Base-by-base conservation (phyloP, 805 yeast species). In the Barnettozyma sucrosica region DNA sequence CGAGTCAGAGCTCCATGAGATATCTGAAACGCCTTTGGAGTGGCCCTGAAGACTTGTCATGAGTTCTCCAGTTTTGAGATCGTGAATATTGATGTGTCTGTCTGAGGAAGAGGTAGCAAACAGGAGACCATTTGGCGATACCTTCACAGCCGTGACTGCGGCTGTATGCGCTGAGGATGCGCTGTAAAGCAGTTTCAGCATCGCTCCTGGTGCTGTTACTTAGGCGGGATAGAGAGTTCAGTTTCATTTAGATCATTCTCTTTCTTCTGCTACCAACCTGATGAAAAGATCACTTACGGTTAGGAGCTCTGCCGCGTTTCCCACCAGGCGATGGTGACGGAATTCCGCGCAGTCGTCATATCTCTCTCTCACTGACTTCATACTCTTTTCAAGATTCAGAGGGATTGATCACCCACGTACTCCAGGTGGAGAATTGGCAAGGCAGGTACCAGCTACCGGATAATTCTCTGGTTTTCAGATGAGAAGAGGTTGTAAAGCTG, bases 1-100 rank as follows among this genome's bases (percentile, higher is more conserved):
- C 11, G 85, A 75, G 61, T 85, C 83, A 2, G 92, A 90, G 1
- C 90, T 79, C 80, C 89, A 92, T 33, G 79, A 76, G 1, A 93
- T 56, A 51, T 83, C 89, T 13, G 90, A 83, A 2, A 92, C 71
- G 1, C 96, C 93, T 24, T 66, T 72, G 2, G 77, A 63, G 61
- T 92, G 96, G 1, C 89, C 90, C 9, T 53, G 50, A 3, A 69
- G 52, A 1, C 68, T 61, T 24, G 69, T 54, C 9, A 64, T 49
- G 24, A 69, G 55, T 7, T 56, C 50, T 2, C 75, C 76, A 14
- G 54, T 62, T 3, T 63, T 59, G 5, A 74, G 55, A 45, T 76
- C 74, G 34, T 41, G 43, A 23, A 45, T 36, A 13, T 40, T 14
- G 24, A 45, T 36, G 44, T 16, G 36, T 16, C 28, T 16, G 23